Evolutionary conservation across 1,139 yeast species (phyloP), one percentile per base, ranked within the genome.

Genomic region (Geotrichum australiense): DNA sequence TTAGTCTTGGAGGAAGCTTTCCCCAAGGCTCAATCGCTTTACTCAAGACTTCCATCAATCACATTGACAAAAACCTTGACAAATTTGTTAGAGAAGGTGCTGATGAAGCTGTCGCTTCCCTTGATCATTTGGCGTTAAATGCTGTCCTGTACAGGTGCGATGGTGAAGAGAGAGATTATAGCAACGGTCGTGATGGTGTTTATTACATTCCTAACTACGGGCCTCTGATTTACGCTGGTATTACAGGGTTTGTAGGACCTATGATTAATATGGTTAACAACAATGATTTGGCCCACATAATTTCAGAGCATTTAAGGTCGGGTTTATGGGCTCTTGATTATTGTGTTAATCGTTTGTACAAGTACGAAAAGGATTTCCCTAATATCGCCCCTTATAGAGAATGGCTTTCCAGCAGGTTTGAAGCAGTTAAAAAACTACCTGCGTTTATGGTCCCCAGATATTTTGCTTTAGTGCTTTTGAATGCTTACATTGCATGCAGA

Each of bases 241-340:
- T 91, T 22, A 94, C 85, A 63, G 98, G 98, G 3, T 91, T 96
- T 95, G 75, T 79, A 37, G 70, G 86, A 0, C 80, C 80, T 0
- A 63, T 89, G 49, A 71, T 75, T 46, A 64, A 69, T 22, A 74
- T 87, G 7, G 77, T 86, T 27, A 69, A 73, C 61, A 66, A 70
- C 35, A 91, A 91, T 57, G 76, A 87, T 53, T 70, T 91, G 40
- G 94, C 91, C 0, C 94, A 85, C 59, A 84, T 96, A 1, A 54
- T 89, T 28, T 78, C 94, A 50, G 73, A 78, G 41, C 94, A 91
- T 59, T 66, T 91, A 48, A 70, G 98, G 52, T 69, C 71, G 15
- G 97, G 97, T 1, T 64, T 69, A 29, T 91, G 98, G 98, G 94
- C 97, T 0, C 65, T 86, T 31, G 96, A 87, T 55, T 84, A 78